A percentile compares a stretch with the other conserved stretches of the same genome.
phyloP scores from a whole-genome alignment of 345 rosid genomes.

The Syzygium aromaticum region DNA sequence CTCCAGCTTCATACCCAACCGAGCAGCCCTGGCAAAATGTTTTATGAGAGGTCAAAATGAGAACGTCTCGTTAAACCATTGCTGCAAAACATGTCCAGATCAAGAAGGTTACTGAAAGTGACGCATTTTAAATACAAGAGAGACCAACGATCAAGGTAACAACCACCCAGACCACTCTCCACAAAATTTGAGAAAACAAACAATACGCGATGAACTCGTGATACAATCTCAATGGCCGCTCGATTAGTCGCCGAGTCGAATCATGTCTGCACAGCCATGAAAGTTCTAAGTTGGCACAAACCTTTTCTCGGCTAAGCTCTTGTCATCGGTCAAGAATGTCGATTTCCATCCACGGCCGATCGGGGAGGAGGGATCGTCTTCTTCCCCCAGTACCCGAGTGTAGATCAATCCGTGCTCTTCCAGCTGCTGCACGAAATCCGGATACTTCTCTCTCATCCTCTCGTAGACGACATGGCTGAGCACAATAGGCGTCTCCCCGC shows the following conservation, averaged over 20 bases:
- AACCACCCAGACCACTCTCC: background rate
- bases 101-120: background rate
- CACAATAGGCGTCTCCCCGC: constrained; percentile 91
- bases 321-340: constrained; percentile 70
- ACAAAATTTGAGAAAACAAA: background rate
- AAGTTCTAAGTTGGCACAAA: constrained; percentile 1
- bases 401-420: constrained; percentile 74
- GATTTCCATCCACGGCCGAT: constrained; percentile 98
- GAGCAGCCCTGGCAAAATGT: constrained; percentile 48
- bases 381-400: constrained; percentile 62
- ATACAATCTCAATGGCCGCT: background rate
- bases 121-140: background rate
- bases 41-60: background rate
- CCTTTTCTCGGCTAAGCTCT: constrained; percentile 68
- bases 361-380: constrained; percentile 73
- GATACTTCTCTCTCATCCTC: constrained; percentile 58
- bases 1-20: constrained; percentile 71
- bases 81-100: background rate
- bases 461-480: constrained; percentile 75
- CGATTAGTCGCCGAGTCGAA: background rate
- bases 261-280: background rate
- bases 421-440: constrained; percentile 54
- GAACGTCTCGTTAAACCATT: background rate
- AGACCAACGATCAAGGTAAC: background rate
- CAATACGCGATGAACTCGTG: accelerated